Evolutionary conservation across 768 basidiomycete species (phyloP), one percentile per base, ranked within the genome.

Genomic region (Mycena floridula): DNA sequence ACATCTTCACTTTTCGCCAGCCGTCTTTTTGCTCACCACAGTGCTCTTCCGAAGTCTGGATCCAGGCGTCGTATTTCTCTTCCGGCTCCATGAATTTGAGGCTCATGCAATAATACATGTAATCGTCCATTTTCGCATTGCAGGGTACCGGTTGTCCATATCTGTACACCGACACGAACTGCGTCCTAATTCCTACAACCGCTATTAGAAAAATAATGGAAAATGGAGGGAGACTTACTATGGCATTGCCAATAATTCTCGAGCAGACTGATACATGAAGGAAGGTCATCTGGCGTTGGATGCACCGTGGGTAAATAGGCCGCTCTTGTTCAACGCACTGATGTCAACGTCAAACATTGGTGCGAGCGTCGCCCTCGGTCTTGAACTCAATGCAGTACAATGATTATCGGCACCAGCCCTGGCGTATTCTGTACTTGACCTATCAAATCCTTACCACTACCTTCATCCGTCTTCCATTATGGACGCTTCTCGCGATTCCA

Each of bases 51-150:
- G n/a, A n/a, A n/a, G n/a, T 73, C 40, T 70, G 74, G 45, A 98
- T 81, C 94, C 93, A 99, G 3, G 79, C 78, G 41, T 89, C 80
- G 24, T 86, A 74, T 57, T 80, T 78, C 54, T 82, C 77, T 45
- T 93, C 91, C 13, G 82, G 80, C 42, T 84, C 75, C 62, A 89
- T 68, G 9, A 77, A 72, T 63, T 92, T 95, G 49, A 86, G 67
- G 48, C 81, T 84, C 69, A 95, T 69, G 65, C 95, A 99, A n/a
- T n/a, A n/a, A 63, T 89, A 95, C 64, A 96, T 96, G 75, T 95
- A 94, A 55, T 95, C 93, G 46, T 90, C 83, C 58, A 83, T 74
- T 60, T 95, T 93, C 37, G 73, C 70, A 0, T 68, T 69, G 64
- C 94, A 97, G 0, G 77, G 65, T 49, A 77, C 69, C 45, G 81